phyloP scores from a whole-genome alignment of 345 rosid species.

The Eucalyptus regnans region DNA sequence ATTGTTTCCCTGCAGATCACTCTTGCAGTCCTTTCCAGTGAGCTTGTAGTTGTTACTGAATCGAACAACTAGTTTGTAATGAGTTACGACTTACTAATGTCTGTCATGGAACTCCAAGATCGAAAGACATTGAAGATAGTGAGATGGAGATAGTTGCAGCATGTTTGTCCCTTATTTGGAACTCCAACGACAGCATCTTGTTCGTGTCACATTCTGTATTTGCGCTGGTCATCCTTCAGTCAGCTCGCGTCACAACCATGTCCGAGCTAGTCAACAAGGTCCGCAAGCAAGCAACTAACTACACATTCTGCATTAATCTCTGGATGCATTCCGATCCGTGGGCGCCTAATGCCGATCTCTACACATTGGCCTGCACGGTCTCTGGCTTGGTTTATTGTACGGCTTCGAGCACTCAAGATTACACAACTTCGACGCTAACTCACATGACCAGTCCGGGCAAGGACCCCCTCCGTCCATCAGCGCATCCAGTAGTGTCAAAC shows the following conservation, averaged over 20 bases:
- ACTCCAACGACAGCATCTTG: background rate
- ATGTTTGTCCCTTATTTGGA: background rate
- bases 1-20: too few relatives aligned
- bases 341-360: conserved; percentile 6
- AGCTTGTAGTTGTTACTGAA: too few relatives aligned
- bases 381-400: conserved; percentile 6
- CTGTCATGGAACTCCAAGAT: background rate
- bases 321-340: conserved; percentile 5
- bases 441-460: rapidly evolving
- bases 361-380: conserved; percentile 14
- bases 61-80: too few relatives aligned
- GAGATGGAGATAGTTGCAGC: background rate
- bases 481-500: background rate
- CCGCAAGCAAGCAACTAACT: conserved; percentile 10
- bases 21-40: too few relatives aligned
- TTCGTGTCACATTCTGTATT: background rate
- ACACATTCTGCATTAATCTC: conserved; percentile 13
- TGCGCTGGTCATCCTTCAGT: background rate
- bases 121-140: background rate
- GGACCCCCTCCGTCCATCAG: too few relatives aligned
- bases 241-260: background rate
- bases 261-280: background rate
- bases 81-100: too few relatives aligned
- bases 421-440: too few relatives aligned
- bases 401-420: background rate